Percentiles rank a stretch among this genome's conserved stretches.
phyloP scores from a whole-genome alignment of 345 rosid genomes.

The Theobroma cacao region DNA sequence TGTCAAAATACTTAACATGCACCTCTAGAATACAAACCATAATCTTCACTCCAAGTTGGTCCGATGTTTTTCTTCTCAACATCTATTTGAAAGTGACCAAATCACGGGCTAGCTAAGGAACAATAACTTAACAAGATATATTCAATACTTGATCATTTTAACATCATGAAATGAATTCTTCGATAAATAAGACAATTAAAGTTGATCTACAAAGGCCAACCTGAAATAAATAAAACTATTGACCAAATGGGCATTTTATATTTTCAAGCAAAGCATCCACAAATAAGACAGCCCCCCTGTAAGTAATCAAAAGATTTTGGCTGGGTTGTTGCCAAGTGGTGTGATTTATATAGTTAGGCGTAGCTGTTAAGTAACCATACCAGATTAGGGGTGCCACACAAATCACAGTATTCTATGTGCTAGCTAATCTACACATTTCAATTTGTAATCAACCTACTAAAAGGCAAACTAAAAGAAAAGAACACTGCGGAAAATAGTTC shows the following conservation, averaged over 20 bases:
- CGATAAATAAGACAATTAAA: not conserved
- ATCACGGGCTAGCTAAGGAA: not conserved
- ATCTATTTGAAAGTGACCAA: not conserved
- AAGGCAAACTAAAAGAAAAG: constrained; percentile 17
- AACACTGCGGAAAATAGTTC: constrained; percentile 18
- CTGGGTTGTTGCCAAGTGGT: not conserved
- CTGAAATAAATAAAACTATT: not conserved
- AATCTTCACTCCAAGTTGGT: not conserved
- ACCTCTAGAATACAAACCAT: not conserved
- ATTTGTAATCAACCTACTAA: not conserved
- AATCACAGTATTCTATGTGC: not conserved
- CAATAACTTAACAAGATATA: not conserved
- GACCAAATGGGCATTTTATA: not conserved
- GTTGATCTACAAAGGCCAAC: not conserved
- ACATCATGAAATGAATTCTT: not conserved
- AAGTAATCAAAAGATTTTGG: not conserved
- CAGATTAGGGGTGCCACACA: not conserved
- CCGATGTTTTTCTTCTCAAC: not conserved
- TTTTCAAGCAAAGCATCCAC: not conserved
- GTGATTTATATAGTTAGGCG: not conserved
- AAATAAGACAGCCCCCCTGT: not conserved
- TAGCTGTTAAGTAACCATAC: not conserved
- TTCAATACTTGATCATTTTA: not conserved
- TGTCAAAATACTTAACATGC: not conserved
- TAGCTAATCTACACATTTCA: not conserved